Evolutionary conservation across 2,329 filamentous ascomycete genomes (phyloP).

Genomic region (Penicillium sp.): DNA sequence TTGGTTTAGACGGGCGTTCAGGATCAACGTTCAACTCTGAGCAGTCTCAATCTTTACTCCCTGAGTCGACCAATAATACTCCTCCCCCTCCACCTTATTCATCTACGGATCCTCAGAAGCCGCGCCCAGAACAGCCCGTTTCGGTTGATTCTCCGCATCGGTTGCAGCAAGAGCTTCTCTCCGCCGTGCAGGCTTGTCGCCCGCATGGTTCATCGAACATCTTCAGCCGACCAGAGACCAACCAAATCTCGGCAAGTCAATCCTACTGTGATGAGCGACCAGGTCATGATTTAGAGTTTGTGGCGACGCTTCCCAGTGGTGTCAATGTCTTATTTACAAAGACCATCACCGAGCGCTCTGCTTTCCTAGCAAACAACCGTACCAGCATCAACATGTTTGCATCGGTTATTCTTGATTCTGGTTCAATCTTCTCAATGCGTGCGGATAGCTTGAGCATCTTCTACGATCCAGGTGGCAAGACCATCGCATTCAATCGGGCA

Average conservation of each 20-base stretch:
- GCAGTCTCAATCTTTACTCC: slow-evolving; percentile 22
- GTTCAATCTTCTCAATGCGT: slow-evolving; percentile 69
- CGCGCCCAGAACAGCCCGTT: slow-evolving; percentile 33
- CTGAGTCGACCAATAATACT: slow-evolving; percentile 8
- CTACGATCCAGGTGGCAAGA: slow-evolving; percentile 73
- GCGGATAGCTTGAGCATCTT: slow-evolving; percentile 77
- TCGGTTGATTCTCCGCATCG: slow-evolving; percentile 40
- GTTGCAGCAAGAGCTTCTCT: slow-evolving; percentile 58
- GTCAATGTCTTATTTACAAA: slow-evolving; percentile 73
- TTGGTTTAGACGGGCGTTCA: slow-evolving; percentile 61
- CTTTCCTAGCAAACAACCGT: slow-evolving; percentile 64
- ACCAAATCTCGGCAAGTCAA: slow-evolving; percentile 74
- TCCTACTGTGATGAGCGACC: slow-evolving; percentile 82
- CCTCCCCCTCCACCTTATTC: slow-evolving; percentile 44
- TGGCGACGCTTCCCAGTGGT: slow-evolving; percentile 67
- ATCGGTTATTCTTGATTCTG: slow-evolving; percentile 66
- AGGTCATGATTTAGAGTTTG: slow-evolving; percentile 69
- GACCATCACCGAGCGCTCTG: slow-evolving; percentile 49
- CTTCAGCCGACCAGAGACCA: slow-evolving; percentile 71
- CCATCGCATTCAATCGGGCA: slow-evolving; percentile 87
- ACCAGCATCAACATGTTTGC: slow-evolving; percentile 68
- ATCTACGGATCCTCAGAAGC: slow-evolving; percentile 33
- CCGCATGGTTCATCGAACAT: slow-evolving; percentile 71
- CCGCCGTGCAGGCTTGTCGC: slow-evolving; percentile 75
- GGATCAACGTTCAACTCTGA: slow-evolving; percentile 23